Evolutionary conservation across 2,329 filamentous ascomycete species (phyloP).

Genomic region (Pyricularia pennisetigena): DNA sequence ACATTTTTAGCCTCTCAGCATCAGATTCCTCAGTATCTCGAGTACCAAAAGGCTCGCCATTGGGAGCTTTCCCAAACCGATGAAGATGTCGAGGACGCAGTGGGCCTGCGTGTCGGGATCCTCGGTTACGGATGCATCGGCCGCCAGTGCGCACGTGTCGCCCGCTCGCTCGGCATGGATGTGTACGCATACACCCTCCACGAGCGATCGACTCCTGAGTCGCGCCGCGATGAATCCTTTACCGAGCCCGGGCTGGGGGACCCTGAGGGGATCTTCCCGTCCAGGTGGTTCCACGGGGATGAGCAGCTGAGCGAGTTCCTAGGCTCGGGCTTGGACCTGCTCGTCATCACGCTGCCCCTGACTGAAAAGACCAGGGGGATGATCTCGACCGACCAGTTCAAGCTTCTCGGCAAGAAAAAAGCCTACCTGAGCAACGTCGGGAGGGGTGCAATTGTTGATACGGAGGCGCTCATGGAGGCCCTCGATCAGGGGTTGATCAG

Average conservation of each 20-base stretch:
- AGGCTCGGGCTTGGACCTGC: constrained; percentile 27
- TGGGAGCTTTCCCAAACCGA: constrained; percentile 5
- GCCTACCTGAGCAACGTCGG: constrained; percentile 53
- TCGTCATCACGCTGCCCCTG: constrained; percentile 29
- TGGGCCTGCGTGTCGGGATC: constrained; percentile 24
- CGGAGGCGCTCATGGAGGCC: constrained; percentile 39
- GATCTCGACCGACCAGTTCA: constrained; percentile 26
- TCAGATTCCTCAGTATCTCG: constrained; percentile 13
- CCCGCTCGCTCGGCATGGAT: constrained; percentile 51
- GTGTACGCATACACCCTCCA: constrained; percentile 60
- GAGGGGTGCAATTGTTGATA: constrained; percentile 26
- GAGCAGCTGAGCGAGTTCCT: constrained; percentile 28
- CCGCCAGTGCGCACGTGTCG: constrained; percentile 33
- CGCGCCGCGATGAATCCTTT: constrained; percentile 48
- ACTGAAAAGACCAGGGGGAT: constrained; percentile 26
- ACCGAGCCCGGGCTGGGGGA: constrained; percentile 52
- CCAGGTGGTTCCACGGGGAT: constrained; percentile 29
- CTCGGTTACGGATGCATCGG: constrained; percentile 37
- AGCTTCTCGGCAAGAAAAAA: constrained; percentile 20
- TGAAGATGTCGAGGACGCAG: constrained; percentile 17
- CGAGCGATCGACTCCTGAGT: constrained; percentile 38
- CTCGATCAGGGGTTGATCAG: constrained; percentile 22
- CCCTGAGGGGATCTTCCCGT: constrained; percentile 26
- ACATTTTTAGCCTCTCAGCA: constrained; percentile 17
- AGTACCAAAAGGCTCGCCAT: constrained; percentile 10